These are phyloP conservation scores for Pseudonitzschia multistriata DNA, from an alignment of 108 stramenopile genomes.

Conservation along the genomic window DNA sequence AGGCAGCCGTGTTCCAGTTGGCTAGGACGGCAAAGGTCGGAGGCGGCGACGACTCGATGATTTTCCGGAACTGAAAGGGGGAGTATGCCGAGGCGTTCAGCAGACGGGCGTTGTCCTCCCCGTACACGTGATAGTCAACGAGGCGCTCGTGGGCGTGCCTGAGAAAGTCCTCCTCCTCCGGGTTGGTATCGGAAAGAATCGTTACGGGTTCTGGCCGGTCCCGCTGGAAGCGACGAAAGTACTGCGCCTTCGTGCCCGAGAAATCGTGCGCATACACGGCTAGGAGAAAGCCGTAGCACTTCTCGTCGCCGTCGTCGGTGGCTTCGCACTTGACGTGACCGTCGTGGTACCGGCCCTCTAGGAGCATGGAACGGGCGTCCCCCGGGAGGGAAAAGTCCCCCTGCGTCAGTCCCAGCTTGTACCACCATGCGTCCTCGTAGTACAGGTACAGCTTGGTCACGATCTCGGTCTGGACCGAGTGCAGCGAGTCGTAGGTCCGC, in stretches of 20 bases:
- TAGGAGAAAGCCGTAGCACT: conserved; percentile 37
- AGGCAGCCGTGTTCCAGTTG: conserved; percentile 27
- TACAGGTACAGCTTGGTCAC: conserved; percentile 39
- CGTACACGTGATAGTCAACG: conserved; percentile 21
- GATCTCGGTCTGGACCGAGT: conserved; percentile 34
- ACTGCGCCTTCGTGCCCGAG: conserved; percentile 28
- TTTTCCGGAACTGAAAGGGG: conserved; percentile 5
- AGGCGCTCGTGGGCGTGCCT: conserved; percentile 30
- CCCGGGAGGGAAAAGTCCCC: conserved; percentile 30
- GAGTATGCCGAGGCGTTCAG: conserved; percentile 24
- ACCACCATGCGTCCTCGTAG: conserved; percentile 30
- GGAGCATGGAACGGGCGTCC: conserved; percentile 30
- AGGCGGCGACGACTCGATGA: conserved; percentile 4
- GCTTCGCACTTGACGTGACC: conserved; percentile 25
- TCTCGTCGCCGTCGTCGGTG: conserved; percentile 13
- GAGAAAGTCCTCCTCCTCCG: conserved; percentile 26
- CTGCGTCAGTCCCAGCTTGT: conserved; percentile 19
- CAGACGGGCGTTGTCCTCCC: conserved; percentile 9
- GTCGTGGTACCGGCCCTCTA: conserved; percentile 33
- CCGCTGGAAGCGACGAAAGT: conserved; percentile 35
- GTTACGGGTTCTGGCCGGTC: conserved; percentile 39
- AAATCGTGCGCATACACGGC: conserved; percentile 34
- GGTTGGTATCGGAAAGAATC: conserved; percentile 18
- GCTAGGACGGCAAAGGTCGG: conserved; percentile 26
- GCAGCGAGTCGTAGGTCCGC: conserved; percentile 24